A percentile compares a stretch with the other conserved stretches of the same genome.
Conservation (phyloP, 2,329 filamentous ascomycete species). For the Mariannaea sp. region DNA sequence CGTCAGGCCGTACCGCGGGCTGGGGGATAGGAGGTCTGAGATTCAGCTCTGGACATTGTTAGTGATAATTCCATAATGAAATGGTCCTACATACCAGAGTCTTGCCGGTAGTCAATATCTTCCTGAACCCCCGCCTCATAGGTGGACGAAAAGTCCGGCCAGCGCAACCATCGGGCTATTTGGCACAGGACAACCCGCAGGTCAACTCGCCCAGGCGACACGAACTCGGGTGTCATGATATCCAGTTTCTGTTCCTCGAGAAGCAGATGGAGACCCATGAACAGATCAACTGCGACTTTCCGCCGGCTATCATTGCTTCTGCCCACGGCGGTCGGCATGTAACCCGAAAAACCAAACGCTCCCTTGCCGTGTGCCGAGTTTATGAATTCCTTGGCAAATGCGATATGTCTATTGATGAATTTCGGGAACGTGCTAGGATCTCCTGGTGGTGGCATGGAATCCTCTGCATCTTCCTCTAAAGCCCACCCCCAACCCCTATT, state of each 20-base stretch:
- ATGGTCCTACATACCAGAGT: conserved; percentile 44
- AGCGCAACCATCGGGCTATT: conserved; percentile 80
- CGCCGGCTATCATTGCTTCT: conserved; percentile 61
- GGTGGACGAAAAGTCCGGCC: conserved; percentile 55
- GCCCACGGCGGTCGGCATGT: conserved; percentile 65
- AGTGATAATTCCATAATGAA: not conserved
- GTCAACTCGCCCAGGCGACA: conserved; percentile 51
- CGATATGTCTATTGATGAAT: conserved; percentile 59
- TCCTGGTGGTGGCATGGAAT: conserved; percentile 35
- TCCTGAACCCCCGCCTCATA: conserved; percentile 61
- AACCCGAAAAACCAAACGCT: conserved; percentile 60
- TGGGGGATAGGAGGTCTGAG: conserved; percentile 42
- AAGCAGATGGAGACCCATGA: conserved; percentile 82
- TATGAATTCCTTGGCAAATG: conserved; percentile 68
- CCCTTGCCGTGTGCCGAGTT: conserved; percentile 61
- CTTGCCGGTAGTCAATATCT: conserved; percentile 47
- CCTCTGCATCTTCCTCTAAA: conserved; percentile 57
- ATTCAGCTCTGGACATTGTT: conserved; percentile 37
- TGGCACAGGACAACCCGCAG: conserved; percentile 80
- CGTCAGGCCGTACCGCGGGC: conserved; percentile 44
- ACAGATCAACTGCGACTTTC: conserved; percentile 67
- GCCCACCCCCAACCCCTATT: conserved; percentile 74
- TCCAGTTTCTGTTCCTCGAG: conserved; percentile 88
- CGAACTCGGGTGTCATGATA: conserved; percentile 54
- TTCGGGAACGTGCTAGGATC: conserved; percentile 35